Base-by-base conservation (phyloP, 2,329 filamentous ascomycete genomes). In the Ceratocystis variospora region DNA sequence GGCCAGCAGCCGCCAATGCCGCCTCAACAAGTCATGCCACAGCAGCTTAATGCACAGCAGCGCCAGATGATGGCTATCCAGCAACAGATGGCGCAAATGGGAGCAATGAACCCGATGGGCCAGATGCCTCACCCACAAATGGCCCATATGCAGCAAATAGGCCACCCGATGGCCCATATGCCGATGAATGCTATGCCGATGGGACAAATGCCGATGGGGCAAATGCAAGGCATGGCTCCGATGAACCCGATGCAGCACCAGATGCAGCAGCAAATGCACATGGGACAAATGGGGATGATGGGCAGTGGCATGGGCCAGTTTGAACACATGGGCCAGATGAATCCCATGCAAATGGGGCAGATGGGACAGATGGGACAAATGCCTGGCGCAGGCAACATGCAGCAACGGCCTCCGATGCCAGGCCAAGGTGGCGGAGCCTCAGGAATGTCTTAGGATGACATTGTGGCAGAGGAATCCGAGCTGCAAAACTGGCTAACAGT, bases 101-200 rank as follows among this genome's bases (percentile, higher is more conserved):
- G 62, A 12, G 65, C 61, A 5, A 67, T 67, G 61, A 64, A 62
- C 53, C 55, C 62, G 28, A 67, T 67, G 62, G 66, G 63, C 44
- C 62, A 65, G n/a, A 65, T 67, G 37, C 62, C 55, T 7, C 67
- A 68, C 31, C 45, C 67, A 3, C 59, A 66, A 25, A 66, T 66
- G 67, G 48, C 48, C 10, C 63, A 66, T 19, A 66, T 68, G 63
- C 67, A 48, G 50, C 67, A 63, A 28, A 66, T 66, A 63, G 61
- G 57, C 4, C 63, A 62, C 12, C 67, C 66, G 62, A 68, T 68
- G 59, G 22, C 45, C n/a, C 63, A 66, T 25, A 68, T 68, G 63
- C 64, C 61, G n/a, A 68, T 68, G 64, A 66, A 68, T 61, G 61
- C 63, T 12, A 66, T 66, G 67, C 67, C 65, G 44, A 67, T 67